Evolutionary conservation across 805 yeast species (phyloP).

Genomic region (Lachancea dasiensis): DNA sequence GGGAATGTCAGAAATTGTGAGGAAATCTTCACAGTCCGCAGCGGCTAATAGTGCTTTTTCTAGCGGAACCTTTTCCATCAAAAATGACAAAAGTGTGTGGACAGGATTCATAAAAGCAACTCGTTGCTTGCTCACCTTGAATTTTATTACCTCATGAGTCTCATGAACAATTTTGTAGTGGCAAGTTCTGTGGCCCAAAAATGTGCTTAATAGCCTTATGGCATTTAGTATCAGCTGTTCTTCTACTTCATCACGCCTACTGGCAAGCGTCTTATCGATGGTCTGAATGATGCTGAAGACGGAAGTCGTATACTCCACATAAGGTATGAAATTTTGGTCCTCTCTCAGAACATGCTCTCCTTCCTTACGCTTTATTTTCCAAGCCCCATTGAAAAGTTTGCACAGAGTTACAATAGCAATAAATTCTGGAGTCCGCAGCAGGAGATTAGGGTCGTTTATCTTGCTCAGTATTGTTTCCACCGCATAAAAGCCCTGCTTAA

Average conservation of each 20-base stretch:
- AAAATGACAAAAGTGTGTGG: constrained; percentile 46
- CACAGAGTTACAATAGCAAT: constrained; percentile 42
- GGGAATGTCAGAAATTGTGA: constrained; percentile 49
- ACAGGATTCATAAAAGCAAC: constrained; percentile 57
- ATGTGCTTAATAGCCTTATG: constrained; percentile 33
- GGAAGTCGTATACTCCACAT: constrained; percentile 43
- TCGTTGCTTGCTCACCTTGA: constrained; percentile 43
- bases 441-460: constrained; percentile 25
- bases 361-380: constrained; percentile 48
- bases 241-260: constrained; percentile 13
- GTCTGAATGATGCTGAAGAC: constrained; percentile 38
- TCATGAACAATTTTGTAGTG: constrained; percentile 22
- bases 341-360: constrained; percentile 69
- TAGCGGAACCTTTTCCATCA: constrained; percentile 28
- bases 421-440: constrained; percentile 37
- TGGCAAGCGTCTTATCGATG: constrained; percentile 28
- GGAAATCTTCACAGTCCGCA: constrained; percentile 32
- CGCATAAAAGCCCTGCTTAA: constrained; percentile 33
- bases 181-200: constrained; percentile 23
- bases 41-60: constrained; percentile 20
- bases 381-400: constrained; percentile 51
- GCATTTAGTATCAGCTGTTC: constrained; percentile 27
- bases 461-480: constrained; percentile 34
- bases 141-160: constrained; percentile 29
- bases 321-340: constrained; percentile 42